Conservation (phyloP, 352 stramenopile species). For the Elongisporangium prolatum region DNA sequence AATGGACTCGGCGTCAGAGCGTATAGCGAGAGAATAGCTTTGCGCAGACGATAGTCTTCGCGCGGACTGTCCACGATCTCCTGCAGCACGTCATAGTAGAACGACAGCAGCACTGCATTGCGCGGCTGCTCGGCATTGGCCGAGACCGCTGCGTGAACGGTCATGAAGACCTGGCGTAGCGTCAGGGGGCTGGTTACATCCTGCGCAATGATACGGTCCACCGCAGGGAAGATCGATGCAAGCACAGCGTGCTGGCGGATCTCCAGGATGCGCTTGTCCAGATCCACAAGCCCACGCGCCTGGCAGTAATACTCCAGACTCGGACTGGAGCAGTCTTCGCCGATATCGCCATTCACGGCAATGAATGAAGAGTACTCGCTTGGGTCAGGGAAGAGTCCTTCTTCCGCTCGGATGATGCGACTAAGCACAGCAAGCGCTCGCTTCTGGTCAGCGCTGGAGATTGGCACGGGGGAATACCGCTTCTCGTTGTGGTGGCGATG, state of each 20-base stretch:
- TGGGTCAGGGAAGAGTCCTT: constrained; percentile 45
- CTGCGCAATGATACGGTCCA: constrained; percentile 51
- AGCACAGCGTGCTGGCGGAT: constrained; percentile 34
- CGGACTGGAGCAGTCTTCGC: constrained; percentile 40
- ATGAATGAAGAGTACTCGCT: constrained; percentile 47
- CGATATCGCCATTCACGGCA: constrained; percentile 23
- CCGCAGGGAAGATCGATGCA: constrained; percentile 33
- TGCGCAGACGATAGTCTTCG: constrained; percentile 34
- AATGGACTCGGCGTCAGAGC: constrained; percentile 12
- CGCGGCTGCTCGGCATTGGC: constrained; percentile 12
- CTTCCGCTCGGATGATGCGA: constrained; percentile 37
- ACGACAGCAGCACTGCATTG: constrained; percentile 25
- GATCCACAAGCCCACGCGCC: constrained; percentile 38
- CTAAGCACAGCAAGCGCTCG: constrained; percentile 32
- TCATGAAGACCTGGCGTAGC: constrained; percentile 28
- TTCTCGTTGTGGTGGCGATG: constrained; percentile 30
- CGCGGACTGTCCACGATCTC: constrained; percentile 18
- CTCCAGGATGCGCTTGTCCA: constrained; percentile 31
- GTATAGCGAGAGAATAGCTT: constrained; percentile 25
- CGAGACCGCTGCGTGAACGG: constrained; percentile 21
- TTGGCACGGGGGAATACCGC: constrained; percentile 22
- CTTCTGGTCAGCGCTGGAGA: constrained; percentile 30
- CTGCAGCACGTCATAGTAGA: constrained; percentile 26
- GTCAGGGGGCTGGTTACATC: constrained; percentile 42
- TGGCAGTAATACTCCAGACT: constrained; percentile 57